Conservation (phyloP, 805 yeast species). For the Maudiozyma turicensis region DNA sequence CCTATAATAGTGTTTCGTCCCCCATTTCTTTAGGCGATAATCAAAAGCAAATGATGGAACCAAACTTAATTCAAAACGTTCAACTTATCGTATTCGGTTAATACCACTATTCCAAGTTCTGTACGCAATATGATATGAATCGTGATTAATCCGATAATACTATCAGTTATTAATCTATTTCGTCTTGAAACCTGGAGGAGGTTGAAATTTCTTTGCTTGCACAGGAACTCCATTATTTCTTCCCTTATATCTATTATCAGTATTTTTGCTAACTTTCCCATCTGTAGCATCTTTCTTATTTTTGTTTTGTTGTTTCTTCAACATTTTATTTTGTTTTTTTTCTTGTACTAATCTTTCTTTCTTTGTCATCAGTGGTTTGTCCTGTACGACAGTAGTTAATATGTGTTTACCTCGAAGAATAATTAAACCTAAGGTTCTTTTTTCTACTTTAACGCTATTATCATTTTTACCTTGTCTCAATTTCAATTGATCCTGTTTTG, state of each 20-base stretch:
- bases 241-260: neutral
- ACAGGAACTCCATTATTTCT: conserved; percentile 25
- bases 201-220: conserved; percentile 34
- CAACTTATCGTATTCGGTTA: no score
- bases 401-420: conserved; percentile 85
- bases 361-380: conserved; percentile 43
- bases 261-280: conserved; percentile 1
- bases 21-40: no score
- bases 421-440: conserved; percentile 68
- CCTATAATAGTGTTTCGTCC: no score
- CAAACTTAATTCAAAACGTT: no score
- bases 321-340: conserved; percentile 28
- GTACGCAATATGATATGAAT: no score
- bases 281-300: conserved; percentile 7
- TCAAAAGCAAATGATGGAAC: no score
- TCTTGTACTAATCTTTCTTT: conserved; percentile 28
- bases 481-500: conserved; percentile 42
- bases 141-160: no score
- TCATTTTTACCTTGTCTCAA: conserved; percentile 16
- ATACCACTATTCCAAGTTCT: no score
- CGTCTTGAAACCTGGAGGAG: conserved; percentile 38
- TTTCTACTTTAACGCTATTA: conserved; percentile 45
- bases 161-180: neutral
- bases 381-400: conserved; percentile 51
- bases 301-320: conserved; percentile 26